Evolutionary conservation across 176 grass and related monocot species (phyloP).

Genomic region (Oryza coarctata): DNA sequence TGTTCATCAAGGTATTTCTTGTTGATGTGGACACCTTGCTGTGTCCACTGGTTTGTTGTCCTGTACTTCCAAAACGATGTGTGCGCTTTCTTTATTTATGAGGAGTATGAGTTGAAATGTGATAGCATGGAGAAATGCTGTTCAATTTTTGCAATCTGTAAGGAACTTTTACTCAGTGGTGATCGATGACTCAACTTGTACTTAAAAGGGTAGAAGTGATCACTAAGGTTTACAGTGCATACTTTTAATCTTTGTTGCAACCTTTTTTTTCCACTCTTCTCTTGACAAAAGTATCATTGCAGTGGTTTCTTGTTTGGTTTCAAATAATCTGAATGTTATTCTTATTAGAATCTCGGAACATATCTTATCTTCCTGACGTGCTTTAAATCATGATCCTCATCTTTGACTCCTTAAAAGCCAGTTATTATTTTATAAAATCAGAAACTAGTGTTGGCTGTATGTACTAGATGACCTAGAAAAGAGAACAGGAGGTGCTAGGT

Average conservation of each 20-base stretch:
- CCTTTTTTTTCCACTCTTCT: not conserved
- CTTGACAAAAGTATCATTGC: not conserved
- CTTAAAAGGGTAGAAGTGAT: not conserved
- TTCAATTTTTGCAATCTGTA: not conserved
- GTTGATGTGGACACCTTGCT: conserved; percentile 25
- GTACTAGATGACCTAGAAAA: not conserved
- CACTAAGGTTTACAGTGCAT: not conserved
- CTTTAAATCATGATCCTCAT: not conserved
- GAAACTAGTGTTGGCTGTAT: not conserved
- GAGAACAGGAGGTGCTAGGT: not conserved
- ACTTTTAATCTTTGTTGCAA: not conserved
- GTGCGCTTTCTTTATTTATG: not conserved
- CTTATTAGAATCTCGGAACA: not conserved
- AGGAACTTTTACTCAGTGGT: not conserved
- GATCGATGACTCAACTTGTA: not conserved
- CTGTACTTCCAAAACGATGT: not conserved
- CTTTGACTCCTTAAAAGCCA: not conserved
- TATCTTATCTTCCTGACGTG: not conserved
- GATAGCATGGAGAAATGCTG: not conserved
- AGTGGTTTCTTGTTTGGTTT: not conserved
- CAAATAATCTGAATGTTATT: not conserved
- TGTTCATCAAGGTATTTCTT: conserved; percentile 32
- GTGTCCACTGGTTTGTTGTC: conserved; percentile 19
- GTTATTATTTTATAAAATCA: not conserved
- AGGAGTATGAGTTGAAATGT: not conserved